phyloP scores from a whole-genome alignment of 1,284 basidiomycete genomes.

The Cutaneotrichosporon sp. region DNA sequence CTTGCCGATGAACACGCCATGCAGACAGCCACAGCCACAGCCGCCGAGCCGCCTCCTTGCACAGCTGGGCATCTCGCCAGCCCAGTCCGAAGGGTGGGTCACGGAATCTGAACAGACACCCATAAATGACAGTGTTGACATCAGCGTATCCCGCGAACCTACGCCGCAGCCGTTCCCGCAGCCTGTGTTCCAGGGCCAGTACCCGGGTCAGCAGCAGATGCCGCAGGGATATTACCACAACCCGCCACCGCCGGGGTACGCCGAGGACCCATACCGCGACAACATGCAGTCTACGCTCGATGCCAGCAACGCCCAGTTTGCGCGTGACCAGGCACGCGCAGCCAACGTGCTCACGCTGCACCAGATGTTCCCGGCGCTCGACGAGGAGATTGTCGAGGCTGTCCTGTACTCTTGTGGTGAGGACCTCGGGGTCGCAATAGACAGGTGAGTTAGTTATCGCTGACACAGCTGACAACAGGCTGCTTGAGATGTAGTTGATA shows the following conservation, averaged over 20 bases:
- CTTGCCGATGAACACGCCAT: conserved; percentile 7
- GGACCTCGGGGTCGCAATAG: conserved; percentile 84
- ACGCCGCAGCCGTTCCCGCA: conserved; percentile 13
- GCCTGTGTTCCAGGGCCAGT: neutral
- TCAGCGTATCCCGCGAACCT: conserved; percentile 13
- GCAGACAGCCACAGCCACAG: conserved; percentile 13
- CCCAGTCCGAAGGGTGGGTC: conserved; percentile 11
- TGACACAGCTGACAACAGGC: conserved; percentile 13
- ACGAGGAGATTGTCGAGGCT: conserved; percentile 76
- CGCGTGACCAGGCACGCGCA: conserved; percentile 32
- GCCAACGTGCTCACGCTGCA: conserved; percentile 63
- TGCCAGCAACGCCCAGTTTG: conserved; percentile 36
- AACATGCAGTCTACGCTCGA: conserved; percentile 39
- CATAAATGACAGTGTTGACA: neutral
- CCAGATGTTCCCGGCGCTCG: conserved; percentile 81
- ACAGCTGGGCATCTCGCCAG: conserved; percentile 26
- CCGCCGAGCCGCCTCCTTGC: conserved; percentile 23
- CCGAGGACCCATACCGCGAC: neutral
- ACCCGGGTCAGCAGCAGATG: neutral
- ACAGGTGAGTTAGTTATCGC: conserved; percentile 47
- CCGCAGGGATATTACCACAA: conserved; percentile 3
- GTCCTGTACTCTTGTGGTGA: conserved; percentile 84
- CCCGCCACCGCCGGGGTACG: conserved; percentile 2
- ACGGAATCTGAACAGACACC: too few relatives aligned
- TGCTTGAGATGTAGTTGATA: conserved; percentile 25